Base-by-base conservation (phyloP, 1,139 yeast genomes). In the Zygoascus meyerae region DNA sequence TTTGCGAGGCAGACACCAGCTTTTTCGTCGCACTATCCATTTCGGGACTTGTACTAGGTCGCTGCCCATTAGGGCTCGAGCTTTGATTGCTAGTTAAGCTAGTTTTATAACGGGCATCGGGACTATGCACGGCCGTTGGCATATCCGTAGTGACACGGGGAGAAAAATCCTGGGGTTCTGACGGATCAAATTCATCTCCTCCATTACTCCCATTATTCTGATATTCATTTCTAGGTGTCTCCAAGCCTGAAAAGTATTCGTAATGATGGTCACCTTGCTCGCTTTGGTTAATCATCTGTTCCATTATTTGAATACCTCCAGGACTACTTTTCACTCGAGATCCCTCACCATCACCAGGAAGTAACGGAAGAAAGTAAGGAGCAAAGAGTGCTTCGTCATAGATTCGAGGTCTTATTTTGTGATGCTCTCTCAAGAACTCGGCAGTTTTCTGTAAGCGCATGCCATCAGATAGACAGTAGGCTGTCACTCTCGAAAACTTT, bases 381-480 rank as follows among this genome's bases (percentile, higher is more conserved):
- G 87, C 92, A 61, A 89, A 92, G 30, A 92, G 68, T 5, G 90
- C 95, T 58, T 90, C 97, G 63, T 90, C 97, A 58, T 90, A 90
- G 26, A 85, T 64, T 51, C 97, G 70, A 1, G 97, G 95, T 18
- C 86, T 77, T 2, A 89, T 95, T 58, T 82, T 82, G 63, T 90
- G 97, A 46, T 82, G 74, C 12, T 75, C 72, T 40, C 76, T 71
- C 38, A 90, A 66, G 58, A 86, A 90, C 46, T 75, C 73, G 1
- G 84, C 74, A 1, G 87, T 79, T 2, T 78, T 72, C 34, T 74
- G 72, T 45, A 90, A 67, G 57, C 85, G 74, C 60, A 89, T 82
- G 17, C 85, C 87, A 49, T 87, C 96, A 21, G 95, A 81, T 7
- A 89, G 81, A 56, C 87, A 78, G 63, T 90, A 90, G 0, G 97